Base-by-base conservation (phyloP, 306 rosid genomes). In the Alnus rubra region DNA sequence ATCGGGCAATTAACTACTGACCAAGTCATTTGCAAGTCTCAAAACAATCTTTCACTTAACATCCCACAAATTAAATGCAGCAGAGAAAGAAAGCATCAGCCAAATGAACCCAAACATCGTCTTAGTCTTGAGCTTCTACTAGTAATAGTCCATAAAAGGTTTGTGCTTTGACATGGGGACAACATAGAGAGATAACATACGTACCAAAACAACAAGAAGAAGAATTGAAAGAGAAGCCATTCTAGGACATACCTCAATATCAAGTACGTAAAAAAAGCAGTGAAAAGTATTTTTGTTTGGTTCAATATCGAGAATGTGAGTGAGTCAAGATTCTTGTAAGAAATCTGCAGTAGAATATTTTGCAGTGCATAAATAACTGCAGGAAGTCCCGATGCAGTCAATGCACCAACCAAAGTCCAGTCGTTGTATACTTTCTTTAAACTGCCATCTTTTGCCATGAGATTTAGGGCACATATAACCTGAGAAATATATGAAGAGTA, bases 301-400 rank as follows among this genome's bases (percentile, higher is more conserved):
- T 93, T 96, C 84, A 95, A 86, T 84, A 96, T 93, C 16, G 99
- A 93, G 87, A 96, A 96, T 11, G 98, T 96, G 76, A 96, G 93
- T 3, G 99, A 96, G 88, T 96, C 99, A 56, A 96, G 96, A 81
- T 93, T 96, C 90, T 72, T 91, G 89, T 93, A 96, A 78, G 99
- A 87, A 79, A 96, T 91, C 87, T 96, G 99, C 83, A 96, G 86
- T 87, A 96, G 90, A 83, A 98, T 96, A 86, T 93, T 96, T 86
- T 96, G 99, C 79, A 96, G 84, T 50, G 99, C 94, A 77, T 96
- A 96, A 54, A 91, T 96, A 44, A 95, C 97, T 2, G 99, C 99
- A 55, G 99, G 99, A 69, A 93, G 96, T 65, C 94, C 99, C 47
- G 98, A 96, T 64, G 99, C 98, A 76, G 97, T 91, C 84, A 96